phyloP scores from a whole-genome alignment of 169 alveolate species.

The Babesia sp. region DNA sequence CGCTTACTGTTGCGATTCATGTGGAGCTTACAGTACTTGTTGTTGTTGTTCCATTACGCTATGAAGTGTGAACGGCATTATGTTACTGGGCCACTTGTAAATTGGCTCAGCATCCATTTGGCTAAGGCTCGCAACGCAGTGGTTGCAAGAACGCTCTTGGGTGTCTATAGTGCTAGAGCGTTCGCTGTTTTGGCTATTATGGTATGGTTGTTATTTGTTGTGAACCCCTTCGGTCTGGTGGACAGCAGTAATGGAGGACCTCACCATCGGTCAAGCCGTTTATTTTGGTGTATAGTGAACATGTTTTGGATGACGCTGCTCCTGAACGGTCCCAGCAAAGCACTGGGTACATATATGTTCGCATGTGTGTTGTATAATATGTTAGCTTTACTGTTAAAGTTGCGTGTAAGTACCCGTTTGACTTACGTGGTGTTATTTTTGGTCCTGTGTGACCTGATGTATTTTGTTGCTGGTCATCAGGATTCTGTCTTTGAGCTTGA shows the following conservation, averaged over 20 bases:
- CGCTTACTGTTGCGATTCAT: neutral
- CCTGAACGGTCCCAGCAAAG: conserved; percentile 24
- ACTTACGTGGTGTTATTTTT: conserved; percentile 1
- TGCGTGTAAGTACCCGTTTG: neutral
- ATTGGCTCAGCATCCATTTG: neutral
- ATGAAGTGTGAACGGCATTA: conserved; percentile 17
- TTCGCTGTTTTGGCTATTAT: neutral
- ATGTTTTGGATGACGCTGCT: conserved; percentile 4
- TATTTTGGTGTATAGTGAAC: conserved; percentile 12
- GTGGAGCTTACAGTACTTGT: conserved; percentile 12
- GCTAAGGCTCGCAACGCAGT: neutral
- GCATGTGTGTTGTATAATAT: neutral
- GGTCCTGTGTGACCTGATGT: conserved; percentile 9
- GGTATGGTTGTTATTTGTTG: conserved; percentile 10
- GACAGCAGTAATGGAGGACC: neutral
- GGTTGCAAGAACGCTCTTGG: conserved; percentile 7
- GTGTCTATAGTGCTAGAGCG: conserved; percentile 10
- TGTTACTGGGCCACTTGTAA: neutral
- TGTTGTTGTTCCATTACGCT: conserved; percentile 38
- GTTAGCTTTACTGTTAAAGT: neutral
- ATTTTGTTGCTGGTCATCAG: conserved; percentile 27
- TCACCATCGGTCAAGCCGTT: conserved; percentile 10
- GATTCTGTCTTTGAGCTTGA: conserved; percentile 31
- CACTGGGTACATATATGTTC: conserved; percentile 5
- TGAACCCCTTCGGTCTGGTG: neutral